Base-by-base conservation (phyloP, 1,284 basidiomycete genomes). In the Athelia sp. region DNA sequence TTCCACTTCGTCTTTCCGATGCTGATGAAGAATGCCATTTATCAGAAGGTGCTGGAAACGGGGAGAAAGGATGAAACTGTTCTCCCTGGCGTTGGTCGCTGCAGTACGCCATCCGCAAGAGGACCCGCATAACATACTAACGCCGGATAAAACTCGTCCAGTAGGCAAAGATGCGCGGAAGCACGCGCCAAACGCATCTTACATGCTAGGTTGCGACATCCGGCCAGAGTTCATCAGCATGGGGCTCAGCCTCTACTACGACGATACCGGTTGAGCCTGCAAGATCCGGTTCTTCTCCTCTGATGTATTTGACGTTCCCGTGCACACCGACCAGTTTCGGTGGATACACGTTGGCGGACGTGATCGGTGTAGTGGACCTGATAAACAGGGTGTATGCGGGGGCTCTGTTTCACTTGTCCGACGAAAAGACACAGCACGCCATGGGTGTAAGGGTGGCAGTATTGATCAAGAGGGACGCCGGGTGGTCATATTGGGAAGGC, bases 111-210 rank as follows among this genome's bases (percentile, higher is more conserved):
- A 17, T 18, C 15, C 22, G 14, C 32, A 23, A 17, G 13, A 4
- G 26, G 4, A 29, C 26, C 4, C 13, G 26, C 26, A 29, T 4
- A 6, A 13, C 6, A 13, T 13, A 29, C 35, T 29, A 2, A 26
- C 31, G 22, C 35, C 50, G 15, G 31, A 18, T 13, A 18, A 22
- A 22, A 4, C 10, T 8, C 48, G 23, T 9, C 19, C 49, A 68
- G 66, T 68, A 66, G 67, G 66, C 1, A 68, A 65, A 0, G 68
- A 70, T 48, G 59, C 69, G 3, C 59, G 66, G 22, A 64, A 66
- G 49, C 56, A 66, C 24, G 62, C 62, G 17, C 47, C 46, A 3
- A 64, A 67, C 35, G 68, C 66, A 11, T 70, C 67, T 46, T 64
- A 57, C 35, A 52, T 67, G 34, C 47, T 66, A 19, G 68, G 62